Evolutionary conservation across 148 eudicot genomes (phyloP), one percentile per base, ranked within the genome.

Genomic region (Linanthus parryae): DNA sequence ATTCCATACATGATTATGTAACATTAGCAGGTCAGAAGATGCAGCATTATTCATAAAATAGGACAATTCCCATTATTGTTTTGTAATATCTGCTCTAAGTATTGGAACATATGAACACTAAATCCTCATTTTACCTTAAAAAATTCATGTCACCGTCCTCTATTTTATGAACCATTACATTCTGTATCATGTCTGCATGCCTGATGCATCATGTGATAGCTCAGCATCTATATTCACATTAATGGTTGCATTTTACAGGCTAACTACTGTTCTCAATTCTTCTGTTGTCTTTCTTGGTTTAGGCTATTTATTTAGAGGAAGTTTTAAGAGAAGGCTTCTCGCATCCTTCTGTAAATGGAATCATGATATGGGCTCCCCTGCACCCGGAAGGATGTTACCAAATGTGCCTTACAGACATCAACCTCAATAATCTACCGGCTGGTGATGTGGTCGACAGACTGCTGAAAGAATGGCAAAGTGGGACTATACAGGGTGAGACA

Each of bases 291-390:
- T 21, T 17, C 9, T 64, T 33, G n/a, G n/a, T 42, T 24, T 73
- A 87, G 92, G 96, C 73, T n/a, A 31, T 44, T 1, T 87, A 80
- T 37, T 40, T 87, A 22, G 95, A 83, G 52, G 56, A 50, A 44
- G 91, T 83, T 8, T 16, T 87, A 36, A 67, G 91, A 46, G 95
- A 87, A 75, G 88, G 82, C 22, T 80, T 58, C 54, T 80, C 91
- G 1, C 91, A 83, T 44, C 71, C 80, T 7, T 55, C 77, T 1
- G 83, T 87, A 8, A 58, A 83, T 37, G 96, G 96, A 8, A 69
- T 87, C 31, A 73, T 87, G 76, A 51, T 87, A 7, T 83, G 96
- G 96, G 56, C 88, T 16, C 88, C 88, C 8, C 34, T 78, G 18
- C 74, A 75, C 28, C 65, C 76, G 0, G 10, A 56, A 29, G 88